Conservation (phyloP, 2,329 filamentous ascomycete species). For the Ophiostoma sp. region DNA sequence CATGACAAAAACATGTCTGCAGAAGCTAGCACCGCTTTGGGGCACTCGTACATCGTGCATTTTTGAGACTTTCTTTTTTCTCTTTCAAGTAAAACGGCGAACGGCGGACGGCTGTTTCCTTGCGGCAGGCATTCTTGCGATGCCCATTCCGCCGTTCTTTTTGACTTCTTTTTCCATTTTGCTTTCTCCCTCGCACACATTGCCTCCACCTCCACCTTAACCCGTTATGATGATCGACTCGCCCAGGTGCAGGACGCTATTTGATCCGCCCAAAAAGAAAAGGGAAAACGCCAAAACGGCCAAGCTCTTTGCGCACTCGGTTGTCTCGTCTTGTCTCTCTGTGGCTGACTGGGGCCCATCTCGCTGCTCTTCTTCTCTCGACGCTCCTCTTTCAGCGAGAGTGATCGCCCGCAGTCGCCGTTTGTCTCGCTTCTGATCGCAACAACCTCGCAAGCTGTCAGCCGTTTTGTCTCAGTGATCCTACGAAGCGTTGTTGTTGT, state of each 20-base stretch:
- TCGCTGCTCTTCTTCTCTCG: background rate
- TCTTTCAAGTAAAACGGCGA: background rate
- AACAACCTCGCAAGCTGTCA: background rate
- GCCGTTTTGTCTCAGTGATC: background rate
- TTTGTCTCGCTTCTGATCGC: background rate
- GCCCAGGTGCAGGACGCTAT: background rate
- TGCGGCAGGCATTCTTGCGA: too few species aligned
- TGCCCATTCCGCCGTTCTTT: background rate
- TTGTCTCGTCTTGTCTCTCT: background rate
- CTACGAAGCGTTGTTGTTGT: background rate
- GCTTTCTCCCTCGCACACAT: background rate
- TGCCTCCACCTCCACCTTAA: background rate
- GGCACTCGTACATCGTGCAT: background rate
- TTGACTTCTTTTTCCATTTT: background rate
- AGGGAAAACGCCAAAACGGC: background rate
- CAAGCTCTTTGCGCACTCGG: background rate
- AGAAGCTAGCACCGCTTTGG: background rate
- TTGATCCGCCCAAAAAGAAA: background rate
- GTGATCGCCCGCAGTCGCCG: background rate
- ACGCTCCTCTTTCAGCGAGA: background rate
- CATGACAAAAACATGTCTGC: background rate
- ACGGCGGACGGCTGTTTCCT: background rate
- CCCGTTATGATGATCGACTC: slow-evolving; percentile 6
- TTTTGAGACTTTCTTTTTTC: background rate
- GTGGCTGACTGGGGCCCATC: background rate